These are phyloP conservation scores for Hypholoma fasciculare DNA, from an alignment of 768 basidiomycete genomes.

Conservation along the genomic window DNA sequence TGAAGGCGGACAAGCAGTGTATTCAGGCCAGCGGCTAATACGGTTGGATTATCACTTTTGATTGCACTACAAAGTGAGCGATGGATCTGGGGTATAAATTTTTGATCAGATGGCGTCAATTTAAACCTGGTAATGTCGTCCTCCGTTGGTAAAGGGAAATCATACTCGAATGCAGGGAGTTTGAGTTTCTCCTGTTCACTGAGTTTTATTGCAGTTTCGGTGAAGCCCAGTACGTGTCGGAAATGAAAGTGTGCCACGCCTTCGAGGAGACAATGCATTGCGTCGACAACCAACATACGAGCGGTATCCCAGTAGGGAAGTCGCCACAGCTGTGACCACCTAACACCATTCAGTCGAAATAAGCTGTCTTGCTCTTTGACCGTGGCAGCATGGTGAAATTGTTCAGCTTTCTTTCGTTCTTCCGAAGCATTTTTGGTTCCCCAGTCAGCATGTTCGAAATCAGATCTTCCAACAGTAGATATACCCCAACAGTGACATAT, in stretches of 20 bases:
- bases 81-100: too few relatives aligned
- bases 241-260: slow-evolving; percentile 22
- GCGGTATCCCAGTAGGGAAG: slow-evolving; percentile 36
- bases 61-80: too few relatives aligned
- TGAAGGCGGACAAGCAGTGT: too few relatives aligned
- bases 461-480: slow-evolving; percentile 10
- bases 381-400: slow-evolving; percentile 19
- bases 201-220: neutral
- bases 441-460: slow-evolving; percentile 23
- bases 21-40: too few relatives aligned
- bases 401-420: slow-evolving; percentile 12
- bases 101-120: too few relatives aligned
- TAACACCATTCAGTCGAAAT: slow-evolving; percentile 19
- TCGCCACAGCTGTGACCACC: slow-evolving; percentile 26
- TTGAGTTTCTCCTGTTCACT: neutral
- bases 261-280: slow-evolving; percentile 32
- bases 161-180: neutral
- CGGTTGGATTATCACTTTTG: too few relatives aligned
- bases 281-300: slow-evolving; percentile 24
- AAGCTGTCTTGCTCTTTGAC: neutral
- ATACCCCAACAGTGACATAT: slow-evolving; percentile 9
- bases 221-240: slow-evolving; percentile 12
- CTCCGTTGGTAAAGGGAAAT: neutral
- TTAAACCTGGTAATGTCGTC: neutral
- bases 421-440: slow-evolving; percentile 1